Evolutionary conservation across 306 rosid genomes (phyloP), one percentile per base, ranked within the genome.

Genomic region (Citrullus colocynthis): DNA sequence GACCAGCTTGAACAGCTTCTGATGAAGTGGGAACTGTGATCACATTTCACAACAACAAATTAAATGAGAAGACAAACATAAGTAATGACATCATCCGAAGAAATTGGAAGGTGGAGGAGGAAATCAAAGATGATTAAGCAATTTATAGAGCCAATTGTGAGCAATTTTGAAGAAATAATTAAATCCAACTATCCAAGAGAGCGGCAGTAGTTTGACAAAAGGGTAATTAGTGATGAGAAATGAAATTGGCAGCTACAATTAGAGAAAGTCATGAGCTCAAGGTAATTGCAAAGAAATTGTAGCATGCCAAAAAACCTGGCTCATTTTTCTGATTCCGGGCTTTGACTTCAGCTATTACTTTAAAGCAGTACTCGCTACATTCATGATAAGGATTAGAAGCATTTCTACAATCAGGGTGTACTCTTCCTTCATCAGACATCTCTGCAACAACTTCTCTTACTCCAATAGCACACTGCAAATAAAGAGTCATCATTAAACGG

Each of bases 391-490:
- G 97, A 78, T 89, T 96, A 37, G 89, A 79, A 7, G 97, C 96
- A 80, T 96, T 96, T 80, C 98, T 85, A 86, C 98, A 96, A 85
- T 96, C 93, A 4, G 89, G 96, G 89, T 92, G 97, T 75, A 85
- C 97, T 36, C 88, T 91, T 82, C 97, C 85, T 52, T 89, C 97
- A 1, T 85, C 93, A 41, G 90, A 80, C 98, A 90, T 90, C 51
- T 75, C 41, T 61, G 60, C 60, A 73, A 73, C n/a, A 30, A 51
- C 28, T 30, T 30, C 59, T 48, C 21, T 8, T 7, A 72, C 77
- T 16, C 13, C 58, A 48, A 6, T 42, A 69, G 44, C 2, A 70
- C 58, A 51, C 77, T 51, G 61, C 77, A 49, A 32, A 73, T 17
- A 73, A 28, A 28, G 39, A 15, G 34, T 2, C 74, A 67, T 11